These are phyloP conservation scores for Boeremia exigua DNA, from an alignment of 2,329 filamentous ascomycete species.

Conservation along the genomic window DNA sequence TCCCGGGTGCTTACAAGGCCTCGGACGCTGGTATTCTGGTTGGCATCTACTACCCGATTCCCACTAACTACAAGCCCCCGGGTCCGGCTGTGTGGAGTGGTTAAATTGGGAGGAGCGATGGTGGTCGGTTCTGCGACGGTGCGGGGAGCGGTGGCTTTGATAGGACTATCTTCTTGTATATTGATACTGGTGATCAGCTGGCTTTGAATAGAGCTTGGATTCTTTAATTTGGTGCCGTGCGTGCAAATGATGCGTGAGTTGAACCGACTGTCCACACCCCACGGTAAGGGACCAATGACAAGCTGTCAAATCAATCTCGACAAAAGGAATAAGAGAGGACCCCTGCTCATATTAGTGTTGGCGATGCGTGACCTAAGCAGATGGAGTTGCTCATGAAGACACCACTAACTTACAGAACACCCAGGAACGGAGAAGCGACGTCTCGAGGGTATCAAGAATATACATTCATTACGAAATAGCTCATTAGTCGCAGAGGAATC, in stretches of 20 bases:
- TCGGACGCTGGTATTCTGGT: constrained; percentile 25
- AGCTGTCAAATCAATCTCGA: too few relatives aligned
- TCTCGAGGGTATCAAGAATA: constrained; percentile 16
- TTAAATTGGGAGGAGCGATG: not conserved
- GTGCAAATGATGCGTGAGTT: not conserved
- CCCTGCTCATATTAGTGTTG: not conserved
- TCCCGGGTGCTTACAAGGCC: constrained; percentile 47
- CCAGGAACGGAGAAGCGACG: not conserved
- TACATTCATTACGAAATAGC: constrained; percentile 20
- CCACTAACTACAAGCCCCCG: constrained; percentile 11
- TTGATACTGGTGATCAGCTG: not conserved
- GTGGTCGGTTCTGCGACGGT: not conserved
- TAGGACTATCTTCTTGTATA: not conserved
- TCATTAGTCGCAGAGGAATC: constrained; percentile 15
- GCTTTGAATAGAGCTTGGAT: too few relatives aligned
- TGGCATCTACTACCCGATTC: constrained; percentile 13
- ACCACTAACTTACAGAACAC: not conserved
- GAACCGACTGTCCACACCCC: not conserved
- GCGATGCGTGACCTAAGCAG: not conserved
- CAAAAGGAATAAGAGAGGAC: too few relatives aligned
- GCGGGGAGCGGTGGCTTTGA: not conserved
- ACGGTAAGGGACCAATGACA: too few relatives aligned
- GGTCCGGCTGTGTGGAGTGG: constrained; percentile 16
- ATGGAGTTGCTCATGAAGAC: not conserved
- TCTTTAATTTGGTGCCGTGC: too few relatives aligned